Evolutionary conservation across 768 basidiomycete species (phyloP), one percentile per base, ranked within the genome.

Genomic region (Ramaria sp.): DNA sequence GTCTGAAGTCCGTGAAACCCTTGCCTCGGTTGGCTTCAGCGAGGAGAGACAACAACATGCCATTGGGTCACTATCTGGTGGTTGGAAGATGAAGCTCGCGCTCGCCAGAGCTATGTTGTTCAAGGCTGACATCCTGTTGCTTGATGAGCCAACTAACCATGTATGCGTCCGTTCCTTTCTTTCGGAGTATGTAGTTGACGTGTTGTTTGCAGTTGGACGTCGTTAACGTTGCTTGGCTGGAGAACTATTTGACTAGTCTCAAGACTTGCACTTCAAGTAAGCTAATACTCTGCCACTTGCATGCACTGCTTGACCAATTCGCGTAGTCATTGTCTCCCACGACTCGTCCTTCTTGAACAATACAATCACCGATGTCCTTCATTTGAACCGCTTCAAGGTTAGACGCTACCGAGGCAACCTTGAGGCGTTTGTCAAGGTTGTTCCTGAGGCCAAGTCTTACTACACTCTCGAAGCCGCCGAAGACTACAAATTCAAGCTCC

Each of bases 1-100:
- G 70, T 74, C 79, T 59, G 93, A 96, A 69, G 70, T 86, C 69
- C 71, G 88, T 50, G 80, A 83, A 69, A 89, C 88, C 53, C 84
- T 97, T 57, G 81, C 84, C 20, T 87, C 90, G 51, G 94, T 96
- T 67, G 94, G 94, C 61, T 97, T 97, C 81, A 81, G 73, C 61
- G 88, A 86, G 60, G 88, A 84, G 65, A 85, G 93, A 62, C 94
- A 96, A 74, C 76, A 73, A 62, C 78, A 88, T 60, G 73, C 91
- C 41, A 96, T 96, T 62, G 91, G 93, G 62, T 83, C 83, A 58
- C 76, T 97, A 41, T 97, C 94, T 45, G 94, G 94, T 81, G 94
- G 94, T 78, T 96, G 94, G 94, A 97, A 97, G 82, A 97, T 97
- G 94, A 97, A 96, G 81, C 86, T 97, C 61, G 94, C 94, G 41